Base-by-base conservation (phyloP, 2,329 filamentous ascomycete genomes). In the Fusarium mexicanum region DNA sequence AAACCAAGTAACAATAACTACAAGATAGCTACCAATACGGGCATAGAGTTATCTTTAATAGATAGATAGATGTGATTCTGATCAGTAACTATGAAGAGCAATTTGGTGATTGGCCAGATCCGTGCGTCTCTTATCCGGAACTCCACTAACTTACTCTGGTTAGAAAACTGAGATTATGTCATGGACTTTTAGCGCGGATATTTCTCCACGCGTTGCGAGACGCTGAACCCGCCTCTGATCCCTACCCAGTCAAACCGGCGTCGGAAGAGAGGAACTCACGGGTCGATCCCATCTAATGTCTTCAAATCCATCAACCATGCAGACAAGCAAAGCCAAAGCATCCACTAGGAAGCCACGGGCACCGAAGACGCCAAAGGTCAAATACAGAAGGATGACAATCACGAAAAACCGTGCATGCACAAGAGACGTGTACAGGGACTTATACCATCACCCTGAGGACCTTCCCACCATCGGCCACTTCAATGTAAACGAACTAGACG, bases 71-170 rank as follows among this genome's bases (percentile, higher is more conserved):
- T 8, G 6, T 44, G 14, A 11, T 44, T 17, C 5, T 2, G 41
- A 0, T 24, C 41, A 44, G 16, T 44, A 6, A 1, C 5, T 17
- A 24, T 17, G 1, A 24, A 11, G 5, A 6, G 13, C 5, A 24
- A 24, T 14, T 13, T 11, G 18, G 6, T 48, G 18, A 11, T 22
- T 29, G 13, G 9, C 6, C 18, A 11, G 18, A 22, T 29, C 26
- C 9, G 2, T 2, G 2, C 13, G 16, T 10, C 13, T 8, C 18
- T 16, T 47, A 4, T 8, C 24, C 1, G 0, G 26, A 29, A 0
- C 0, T 2, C 22, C 44, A 22, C 46, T 29, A 29, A 16, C 4
- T 2, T 13, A 3, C 1, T 29, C 3, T 16, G 26, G 46, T 29
- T 29, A 48, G 26, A 29, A 8, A 3, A 2, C 4, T 8, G 0